Evolutionary conservation across 1,284 basidiomycete genomes (phyloP), one percentile per base, ranked within the genome.

Genomic region (Sphagnurus paluster): DNA sequence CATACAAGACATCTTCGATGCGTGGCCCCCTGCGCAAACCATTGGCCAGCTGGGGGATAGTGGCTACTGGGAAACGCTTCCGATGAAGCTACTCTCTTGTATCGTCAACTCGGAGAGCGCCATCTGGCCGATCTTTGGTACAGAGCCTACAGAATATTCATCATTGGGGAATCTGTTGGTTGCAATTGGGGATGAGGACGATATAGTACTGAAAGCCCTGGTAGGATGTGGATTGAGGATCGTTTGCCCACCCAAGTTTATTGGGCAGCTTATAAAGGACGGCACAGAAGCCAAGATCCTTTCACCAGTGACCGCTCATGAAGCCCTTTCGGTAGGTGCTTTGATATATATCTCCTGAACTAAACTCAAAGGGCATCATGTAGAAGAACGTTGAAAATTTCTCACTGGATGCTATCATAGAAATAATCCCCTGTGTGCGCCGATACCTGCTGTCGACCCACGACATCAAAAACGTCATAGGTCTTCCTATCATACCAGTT

Each of bases 21-120:
- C 62, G 1, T 75, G 71, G 71, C 72, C 71, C 0, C 60, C 59
- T 3, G 46, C 54, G 17, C 65, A 66, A 46, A 42, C 51, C 0
- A 33, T 37, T 8, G 56, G 60, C 5, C 56, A 64, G 17, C 59
- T 63, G n/a, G 71, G 70, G 1, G 69, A 72, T 46, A 66, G 55
- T 33, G 52, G 62, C 0, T 70, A 72, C 39, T 71, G 67, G 66
- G 54, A 65, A 17, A 49, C 47, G 0, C 52, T 72, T 13, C 63
- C 66, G 0, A 21, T 35, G 5, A 49, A 56, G 6, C 44, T 70
- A 9, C 47, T 68, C 24, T 25, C 21, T 8, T 16, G 19, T 8
- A 16, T 54, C 44, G 5, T 53, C 29, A 14, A 46, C 11, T 42
- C 49, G 7, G 50, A 46, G 36, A 52, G 38, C 8, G 23, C 53